phyloP scores from a whole-genome alignment of 1,284 basidiomycete genomes.

The Rhodotorula sp. region DNA sequence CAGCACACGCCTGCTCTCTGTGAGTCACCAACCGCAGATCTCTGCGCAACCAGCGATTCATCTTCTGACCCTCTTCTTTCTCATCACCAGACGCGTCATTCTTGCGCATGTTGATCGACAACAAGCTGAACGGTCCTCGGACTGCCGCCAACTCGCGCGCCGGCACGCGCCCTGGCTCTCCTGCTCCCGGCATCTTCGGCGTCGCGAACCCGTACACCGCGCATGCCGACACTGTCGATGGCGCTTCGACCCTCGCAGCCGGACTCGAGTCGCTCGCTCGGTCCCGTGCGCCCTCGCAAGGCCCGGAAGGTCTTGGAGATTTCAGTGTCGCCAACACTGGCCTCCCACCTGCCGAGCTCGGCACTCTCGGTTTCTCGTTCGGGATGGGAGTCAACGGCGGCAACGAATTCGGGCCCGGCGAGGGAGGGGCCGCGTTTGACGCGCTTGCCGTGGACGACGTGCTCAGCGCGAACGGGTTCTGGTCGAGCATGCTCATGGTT shows the following conservation, averaged over 20 bases:
- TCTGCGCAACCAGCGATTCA: background rate
- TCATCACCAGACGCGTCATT: slow-evolving; percentile 81
- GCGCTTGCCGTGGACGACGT: slow-evolving; percentile 14
- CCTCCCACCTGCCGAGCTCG: slow-evolving; percentile 8
- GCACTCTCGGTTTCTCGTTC: background rate
- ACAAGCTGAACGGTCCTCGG: slow-evolving; percentile 36
- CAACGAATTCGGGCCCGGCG: background rate
- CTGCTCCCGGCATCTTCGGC: slow-evolving; percentile 2
- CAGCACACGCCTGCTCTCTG: slow-evolving; percentile 31
- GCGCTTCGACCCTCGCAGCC: background rate
- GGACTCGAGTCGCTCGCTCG: slow-evolving; percentile 29
- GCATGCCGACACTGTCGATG: background rate
- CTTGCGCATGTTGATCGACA: slow-evolving; percentile 62
- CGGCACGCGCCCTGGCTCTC: slow-evolving; percentile 30
- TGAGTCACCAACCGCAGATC: background rate
- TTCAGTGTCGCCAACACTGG: slow-evolving; percentile 12
- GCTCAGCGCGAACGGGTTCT: slow-evolving; percentile 23
- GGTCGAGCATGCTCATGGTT: slow-evolving; percentile 33
- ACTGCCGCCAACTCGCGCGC: slow-evolving; percentile 37
- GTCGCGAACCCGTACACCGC: background rate
- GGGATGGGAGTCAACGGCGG: background rate
- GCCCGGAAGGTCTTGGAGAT: slow-evolving; percentile 13
- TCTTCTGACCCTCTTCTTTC: background rate
- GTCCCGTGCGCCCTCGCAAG: slow-evolving; percentile 24
- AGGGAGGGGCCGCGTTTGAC: slow-evolving; percentile 6